Evolutionary conservation across 371 early-diverging fungal species (phyloP), one percentile per base, ranked within the genome.

Genomic region (Actinomortierella wolfii): DNA sequence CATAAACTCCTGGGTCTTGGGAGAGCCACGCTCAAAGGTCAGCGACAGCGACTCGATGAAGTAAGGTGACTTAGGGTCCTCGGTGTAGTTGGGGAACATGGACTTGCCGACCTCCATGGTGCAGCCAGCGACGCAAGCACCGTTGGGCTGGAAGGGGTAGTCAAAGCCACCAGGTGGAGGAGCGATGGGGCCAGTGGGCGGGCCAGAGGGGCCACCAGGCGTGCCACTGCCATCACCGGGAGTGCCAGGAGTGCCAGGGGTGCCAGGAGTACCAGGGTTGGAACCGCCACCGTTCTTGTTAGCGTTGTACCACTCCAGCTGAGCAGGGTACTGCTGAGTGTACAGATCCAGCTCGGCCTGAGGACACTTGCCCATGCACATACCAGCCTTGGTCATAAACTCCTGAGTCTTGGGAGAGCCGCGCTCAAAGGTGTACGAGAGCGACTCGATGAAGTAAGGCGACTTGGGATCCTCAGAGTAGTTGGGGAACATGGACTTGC

Each of bases 381-480:
- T 67, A 18, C 80, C 78, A 24, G 76, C 74, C 18, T 64, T 24
- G 25, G 75, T 78, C 78, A 77, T 77, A 54, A 69, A 79, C 21
- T 67, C 43, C 0, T 42, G 54, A 48, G 76, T 76, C 39, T 76
- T 58, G n/a, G 60, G 47, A 4, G 76, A 67, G 2, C 67, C 68
- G 20, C 68, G 61, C 41, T 54, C 74, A 48, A 76, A 78, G 29
- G 63, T 43, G 42, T 61, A 69, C 2, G 56, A 28, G 14, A 77
- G 57, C 0, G 76, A 77, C 40, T 66, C 54, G 50, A 79, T 61
- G 40, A 73, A 77, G 46, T 77, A 67, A n/a, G 67, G 56, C 0
- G 76, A 77, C 9, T 50, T 44, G 34, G 68, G 67, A 49, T 79
- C 79, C 46, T 61, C 51, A 41, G 75, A 70, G 48, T 54, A 76